Conservation (phyloP, 306 rosid genomes). For the Begonia fuchsioides region DNA sequence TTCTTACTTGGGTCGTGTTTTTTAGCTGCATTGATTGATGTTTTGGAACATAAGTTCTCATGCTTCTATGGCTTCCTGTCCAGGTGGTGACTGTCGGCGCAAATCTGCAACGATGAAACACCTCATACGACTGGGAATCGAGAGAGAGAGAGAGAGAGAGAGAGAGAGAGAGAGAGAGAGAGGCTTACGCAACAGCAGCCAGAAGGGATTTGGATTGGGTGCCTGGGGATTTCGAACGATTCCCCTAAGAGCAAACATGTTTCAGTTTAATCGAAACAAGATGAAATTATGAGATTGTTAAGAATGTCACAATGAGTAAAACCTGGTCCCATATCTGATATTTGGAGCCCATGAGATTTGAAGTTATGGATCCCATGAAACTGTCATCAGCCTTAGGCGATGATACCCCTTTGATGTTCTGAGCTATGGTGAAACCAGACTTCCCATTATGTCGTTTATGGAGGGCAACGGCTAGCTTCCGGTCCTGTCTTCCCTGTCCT, state of each 20-base stretch:
- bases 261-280: not conserved
- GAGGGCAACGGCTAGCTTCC: constrained; percentile 73
- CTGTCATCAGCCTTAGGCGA: constrained; percentile 39
- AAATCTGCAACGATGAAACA: constrained; percentile 29
- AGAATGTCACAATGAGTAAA: not conserved
- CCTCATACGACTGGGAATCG: not conserved
- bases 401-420: constrained; percentile 40
- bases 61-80: constrained; percentile 71
- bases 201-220: constrained; percentile 42
- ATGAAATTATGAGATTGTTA: not conserved
- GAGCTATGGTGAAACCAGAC: constrained; percentile 51
- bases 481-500: constrained; percentile 77
- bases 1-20: constrained; percentile 47
- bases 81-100: constrained; percentile 61
- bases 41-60: constrained; percentile 60
- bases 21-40: constrained; percentile 70
- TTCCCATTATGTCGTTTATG: constrained; percentile 50
- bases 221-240: constrained; percentile 12
- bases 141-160: not conserved
- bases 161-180: not conserved
- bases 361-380: constrained; percentile 53
- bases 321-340: constrained; percentile 83
- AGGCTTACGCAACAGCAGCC: constrained; percentile 50
- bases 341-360: constrained; percentile 80
- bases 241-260: constrained; percentile 25